Evolutionary conservation across 768 basidiomycete species (phyloP), one percentile per base, ranked within the genome.

Genomic region (Mycena crocata): DNA sequence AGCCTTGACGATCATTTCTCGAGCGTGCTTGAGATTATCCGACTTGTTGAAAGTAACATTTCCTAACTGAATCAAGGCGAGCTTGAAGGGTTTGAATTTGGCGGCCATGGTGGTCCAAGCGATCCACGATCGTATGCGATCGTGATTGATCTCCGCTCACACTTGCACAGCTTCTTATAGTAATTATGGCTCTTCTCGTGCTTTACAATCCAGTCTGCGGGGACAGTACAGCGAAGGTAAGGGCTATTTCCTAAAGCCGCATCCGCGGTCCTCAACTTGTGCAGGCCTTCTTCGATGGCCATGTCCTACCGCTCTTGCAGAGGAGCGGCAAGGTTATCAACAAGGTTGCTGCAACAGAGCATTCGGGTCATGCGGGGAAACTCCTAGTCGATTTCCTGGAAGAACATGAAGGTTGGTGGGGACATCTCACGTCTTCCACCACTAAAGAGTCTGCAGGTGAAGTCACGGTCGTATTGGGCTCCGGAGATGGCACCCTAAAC

Each of bases 21-120:
- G 83, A 3, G 97, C 97, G 85, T 95, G 93, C 48, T 81, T 83
- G 62, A 99, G 83, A 77, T 98, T 99, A 19, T 85, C 86, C 0
- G 82, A 69, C 80, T 98, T 99, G 80, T 90, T 86, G 1, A 85
- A 70, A 23, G 89, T 85, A 37, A 93, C 81, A 57, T 82, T 81
- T n/a, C 94, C 94, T 5, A 99, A 87, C 77, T 99, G 98, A 62
- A 98, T 88, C 49, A 98, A 84, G 0, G 96, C 95, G 57, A 99
- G 85, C 23, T 85, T 91, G 80, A 98, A 98, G 2, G 89, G 84
- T 71, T 87, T 90, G 76, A 93, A 84, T 28, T 42, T 62, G 55
- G 48, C 15, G 23, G 65, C 30, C 65, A 62, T 56, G 19, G 8
- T 42, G n/a, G 44, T 9, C 5, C 28, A 42, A 24, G 45, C 17